A percentile compares a stretch with the other conserved stretches of the same genome.
Evolutionary conservation across 2,329 filamentous ascomycete genomes (phyloP).

Genomic region (Sporothrix luriei): DNA sequence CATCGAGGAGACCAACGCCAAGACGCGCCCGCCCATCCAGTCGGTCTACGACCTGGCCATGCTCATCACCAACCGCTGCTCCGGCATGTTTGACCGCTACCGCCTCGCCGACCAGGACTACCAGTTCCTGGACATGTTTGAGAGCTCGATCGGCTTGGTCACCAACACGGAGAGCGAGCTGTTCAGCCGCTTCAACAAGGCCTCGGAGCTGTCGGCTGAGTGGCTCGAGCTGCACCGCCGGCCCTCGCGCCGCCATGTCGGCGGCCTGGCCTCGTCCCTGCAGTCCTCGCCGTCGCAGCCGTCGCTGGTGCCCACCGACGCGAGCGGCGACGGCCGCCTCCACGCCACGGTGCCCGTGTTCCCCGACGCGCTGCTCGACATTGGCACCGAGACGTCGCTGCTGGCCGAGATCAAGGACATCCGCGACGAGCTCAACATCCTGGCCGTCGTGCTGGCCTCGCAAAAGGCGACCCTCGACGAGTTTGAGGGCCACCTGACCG

Average conservation of each 20-base stretch:
- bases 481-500: constrained; percentile 49
- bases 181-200: constrained; percentile 61
- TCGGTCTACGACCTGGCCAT: constrained; percentile 65
- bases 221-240: constrained; percentile 53
- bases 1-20: constrained; percentile 67
- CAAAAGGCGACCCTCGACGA: constrained; percentile 40
- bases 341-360: constrained; percentile 42
- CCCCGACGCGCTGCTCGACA: constrained; percentile 61
- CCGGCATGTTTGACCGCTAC: constrained; percentile 62
- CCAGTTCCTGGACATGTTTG: constrained; percentile 69
- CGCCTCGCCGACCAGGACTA: constrained; percentile 61
- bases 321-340: constrained; percentile 27
- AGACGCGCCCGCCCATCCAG: constrained; percentile 60
- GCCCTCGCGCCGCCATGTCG: not conserved
- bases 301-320: not conserved
- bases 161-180: constrained; percentile 60
- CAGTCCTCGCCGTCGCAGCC: constrained; percentile 22
- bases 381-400: constrained; percentile 62
- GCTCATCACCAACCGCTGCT: constrained; percentile 62
- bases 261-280: constrained; percentile 18
- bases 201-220: constrained; percentile 58
- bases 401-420: constrained; percentile 68
- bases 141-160: constrained; percentile 60
- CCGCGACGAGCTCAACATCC: constrained; percentile 67
- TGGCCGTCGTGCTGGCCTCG: constrained; percentile 47